Conservation (phyloP, 2,329 filamentous ascomycete genomes). For the Diaporthe aspalathi region DNA sequence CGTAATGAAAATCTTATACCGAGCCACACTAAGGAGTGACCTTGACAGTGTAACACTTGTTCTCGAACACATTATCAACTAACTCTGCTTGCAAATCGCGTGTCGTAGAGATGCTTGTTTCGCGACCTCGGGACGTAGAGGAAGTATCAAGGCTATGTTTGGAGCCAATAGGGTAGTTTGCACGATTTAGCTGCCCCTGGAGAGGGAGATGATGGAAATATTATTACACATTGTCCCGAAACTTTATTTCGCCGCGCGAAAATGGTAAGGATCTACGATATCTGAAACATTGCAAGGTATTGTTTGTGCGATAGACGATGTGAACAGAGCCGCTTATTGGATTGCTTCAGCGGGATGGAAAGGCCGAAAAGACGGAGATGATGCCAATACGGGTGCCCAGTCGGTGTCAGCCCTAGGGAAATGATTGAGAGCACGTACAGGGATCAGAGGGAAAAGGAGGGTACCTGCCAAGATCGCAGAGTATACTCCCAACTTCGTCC, state of each 20-base stretch:
- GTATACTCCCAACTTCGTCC: background rate
- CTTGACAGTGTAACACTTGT: background rate
- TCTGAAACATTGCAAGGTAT: background rate
- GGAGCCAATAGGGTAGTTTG: background rate
- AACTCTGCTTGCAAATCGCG: background rate
- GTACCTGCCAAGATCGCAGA: slow-evolving; percentile 13
- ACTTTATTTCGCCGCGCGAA: background rate
- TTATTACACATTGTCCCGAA: background rate
- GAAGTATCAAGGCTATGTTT: background rate
- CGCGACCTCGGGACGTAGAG: too few species aligned
- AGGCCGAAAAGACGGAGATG: background rate
- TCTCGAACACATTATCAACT: background rate
- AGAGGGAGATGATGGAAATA: background rate
- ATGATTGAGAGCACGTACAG: background rate
- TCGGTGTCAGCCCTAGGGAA: slow-evolving; percentile 18
- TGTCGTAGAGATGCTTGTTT: background rate
- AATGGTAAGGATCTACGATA: background rate
- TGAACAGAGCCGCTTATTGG: background rate
- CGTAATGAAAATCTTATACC: background rate
- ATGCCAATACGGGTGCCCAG: background rate
- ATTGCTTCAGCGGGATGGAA: slow-evolving; percentile 3
- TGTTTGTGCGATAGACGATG: background rate
- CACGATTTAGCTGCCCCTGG: background rate
- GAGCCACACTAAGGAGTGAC: background rate
- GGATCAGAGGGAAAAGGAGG: background rate